These are phyloP conservation scores for Syncephalastrum racemosum DNA, from an alignment of 371 early-diverging fungal genomes.

Conservation along the genomic window DNA sequence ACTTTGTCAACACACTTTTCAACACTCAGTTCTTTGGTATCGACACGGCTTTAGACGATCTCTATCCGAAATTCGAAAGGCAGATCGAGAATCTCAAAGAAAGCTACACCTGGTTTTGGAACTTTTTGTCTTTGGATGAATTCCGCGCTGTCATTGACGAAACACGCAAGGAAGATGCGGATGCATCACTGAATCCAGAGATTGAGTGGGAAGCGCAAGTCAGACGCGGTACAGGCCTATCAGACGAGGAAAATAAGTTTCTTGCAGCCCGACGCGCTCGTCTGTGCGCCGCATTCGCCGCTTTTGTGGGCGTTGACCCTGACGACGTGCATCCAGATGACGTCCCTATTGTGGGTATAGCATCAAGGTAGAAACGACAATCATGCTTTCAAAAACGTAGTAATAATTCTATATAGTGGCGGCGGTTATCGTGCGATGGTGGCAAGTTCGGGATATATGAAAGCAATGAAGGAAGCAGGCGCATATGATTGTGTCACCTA, in stretches of 20 bases:
- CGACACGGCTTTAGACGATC: constrained; percentile 1
- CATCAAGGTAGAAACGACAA: constrained; percentile 41
- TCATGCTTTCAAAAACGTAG: background rate
- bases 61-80: constrained; percentile 12
- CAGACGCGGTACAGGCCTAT: constrained; percentile 21
- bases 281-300: constrained; percentile 53
- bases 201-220: constrained; percentile 20
- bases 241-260: constrained; percentile 43
- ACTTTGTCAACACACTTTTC: no score
- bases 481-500: constrained; percentile 62
- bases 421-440: constrained; percentile 78
- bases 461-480: constrained; percentile 56
- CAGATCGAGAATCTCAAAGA: constrained; percentile 17
- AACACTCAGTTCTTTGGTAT: no score
- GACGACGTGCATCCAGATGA: constrained; percentile 49
- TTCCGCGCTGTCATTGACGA: constrained; percentile 18
- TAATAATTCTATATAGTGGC: constrained; percentile 41
- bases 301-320: constrained; percentile 56
- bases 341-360: constrained; percentile 56
- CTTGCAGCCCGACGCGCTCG: constrained; percentile 33
- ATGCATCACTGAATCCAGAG: constrained; percentile 18
- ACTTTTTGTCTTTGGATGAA: constrained; percentile 17
- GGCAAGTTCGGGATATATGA: constrained; percentile 58
- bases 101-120: constrained; percentile 15
- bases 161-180: constrained; percentile 5